Percentiles rank a stretch among this genome's conserved stretches.
Evolutionary conservation across 345 rosid genomes (phyloP).

Genomic region (Jatropha curcas): DNA sequence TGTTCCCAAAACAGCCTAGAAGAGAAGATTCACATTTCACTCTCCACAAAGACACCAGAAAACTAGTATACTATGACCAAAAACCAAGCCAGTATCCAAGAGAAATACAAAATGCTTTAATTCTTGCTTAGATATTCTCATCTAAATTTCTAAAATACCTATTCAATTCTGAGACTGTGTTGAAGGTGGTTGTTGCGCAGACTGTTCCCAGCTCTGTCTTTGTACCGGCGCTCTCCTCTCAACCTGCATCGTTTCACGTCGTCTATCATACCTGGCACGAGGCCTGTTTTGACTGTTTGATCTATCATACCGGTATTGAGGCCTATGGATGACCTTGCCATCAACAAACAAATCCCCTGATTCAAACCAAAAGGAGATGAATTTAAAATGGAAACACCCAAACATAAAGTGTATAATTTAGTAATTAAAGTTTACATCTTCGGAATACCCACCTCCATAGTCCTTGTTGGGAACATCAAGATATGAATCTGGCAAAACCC

Average conservation of each 20-base stretch:
- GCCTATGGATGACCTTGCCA: slow-evolving; percentile 90
- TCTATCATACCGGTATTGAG: slow-evolving; percentile 65
- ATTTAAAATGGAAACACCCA: neutral
- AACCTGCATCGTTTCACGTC: slow-evolving; percentile 70
- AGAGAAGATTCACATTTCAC: neutral
- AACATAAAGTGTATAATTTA: neutral
- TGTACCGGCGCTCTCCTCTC: slow-evolving; percentile 57
- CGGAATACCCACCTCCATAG: slow-evolving; percentile 71
- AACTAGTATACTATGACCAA: neutral
- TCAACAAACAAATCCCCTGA: slow-evolving; percentile 79
- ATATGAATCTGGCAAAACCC: slow-evolving; percentile 96
- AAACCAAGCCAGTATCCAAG: neutral
- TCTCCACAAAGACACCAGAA: neutral
- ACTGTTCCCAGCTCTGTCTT: slow-evolving; percentile 21
- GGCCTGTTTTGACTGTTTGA: slow-evolving; percentile 56
- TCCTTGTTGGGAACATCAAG: slow-evolving; percentile 96
- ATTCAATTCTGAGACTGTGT: neutral
- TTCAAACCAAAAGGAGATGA: slow-evolving; percentile 5
- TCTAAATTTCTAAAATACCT: neutral
- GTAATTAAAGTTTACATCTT: neutral
- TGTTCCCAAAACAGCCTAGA: neutral
- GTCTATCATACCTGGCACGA: slow-evolving; percentile 68
- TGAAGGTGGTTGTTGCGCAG: slow-evolving; percentile 27
- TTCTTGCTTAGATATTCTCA: neutral
- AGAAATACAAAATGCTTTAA: neutral